phyloP scores from a whole-genome alignment of 1,284 basidiomycete species.

The Chalciporus sp. region DNA sequence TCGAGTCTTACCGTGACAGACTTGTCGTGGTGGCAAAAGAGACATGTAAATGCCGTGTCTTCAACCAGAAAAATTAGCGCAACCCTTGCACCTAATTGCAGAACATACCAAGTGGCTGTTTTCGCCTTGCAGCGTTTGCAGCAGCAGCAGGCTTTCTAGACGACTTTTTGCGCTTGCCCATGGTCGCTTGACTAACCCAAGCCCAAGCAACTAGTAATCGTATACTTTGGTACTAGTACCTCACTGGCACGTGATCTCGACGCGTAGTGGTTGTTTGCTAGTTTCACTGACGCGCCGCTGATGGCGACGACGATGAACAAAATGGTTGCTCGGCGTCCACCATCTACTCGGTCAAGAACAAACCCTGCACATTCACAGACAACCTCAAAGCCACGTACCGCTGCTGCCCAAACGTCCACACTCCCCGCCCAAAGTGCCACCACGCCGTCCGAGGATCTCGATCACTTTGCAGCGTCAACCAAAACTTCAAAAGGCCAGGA shows the following conservation, averaged over 20 bases:
- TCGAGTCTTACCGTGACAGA: constrained; percentile 86
- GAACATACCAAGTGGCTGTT: constrained; percentile 70
- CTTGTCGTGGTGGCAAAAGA: constrained; percentile 92
- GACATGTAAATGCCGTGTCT: constrained; percentile 80
- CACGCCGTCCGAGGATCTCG: constrained; percentile 21
- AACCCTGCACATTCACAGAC: background rate
- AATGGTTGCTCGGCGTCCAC: constrained; percentile 35
- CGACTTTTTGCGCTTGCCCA: constrained; percentile 88
- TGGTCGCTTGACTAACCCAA: constrained; percentile 35
- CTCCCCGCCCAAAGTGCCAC: constrained; percentile 16
- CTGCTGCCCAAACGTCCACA: constrained; percentile 7
- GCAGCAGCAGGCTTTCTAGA: constrained; percentile 66
- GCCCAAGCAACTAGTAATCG: too few relatives aligned
- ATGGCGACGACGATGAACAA: constrained; percentile 8
- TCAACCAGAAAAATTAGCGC: constrained; percentile 13
- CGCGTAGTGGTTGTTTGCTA: constrained; percentile 23
- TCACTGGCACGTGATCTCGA: constrained; percentile 37
- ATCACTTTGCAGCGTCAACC: constrained; percentile 22
- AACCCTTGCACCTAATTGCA: constrained; percentile 4
- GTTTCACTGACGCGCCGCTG: constrained; percentile 21
- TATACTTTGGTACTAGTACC: too few relatives aligned
- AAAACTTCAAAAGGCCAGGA: constrained; percentile 34
- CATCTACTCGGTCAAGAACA: constrained; percentile 22
- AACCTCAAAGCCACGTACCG: constrained; percentile 20
- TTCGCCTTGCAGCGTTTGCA: constrained; percentile 56